Conservation (phyloP, 495 filamentous ascomycete genomes). For the Bombardia bombarda region DNA sequence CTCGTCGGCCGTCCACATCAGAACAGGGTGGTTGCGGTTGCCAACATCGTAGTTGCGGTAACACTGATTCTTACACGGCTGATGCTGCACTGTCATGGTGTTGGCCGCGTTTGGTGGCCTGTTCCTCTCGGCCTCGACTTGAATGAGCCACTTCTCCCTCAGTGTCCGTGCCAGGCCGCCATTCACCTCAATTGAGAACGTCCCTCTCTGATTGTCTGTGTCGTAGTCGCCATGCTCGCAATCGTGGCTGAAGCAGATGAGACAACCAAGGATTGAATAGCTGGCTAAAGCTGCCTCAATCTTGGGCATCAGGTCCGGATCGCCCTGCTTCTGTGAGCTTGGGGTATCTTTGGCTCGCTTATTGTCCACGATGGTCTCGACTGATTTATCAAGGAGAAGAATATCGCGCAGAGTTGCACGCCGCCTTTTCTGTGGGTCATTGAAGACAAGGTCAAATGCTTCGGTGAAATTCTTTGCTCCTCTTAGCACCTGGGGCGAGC, state of each 20-base stretch:
- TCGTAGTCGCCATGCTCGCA: conserved; percentile 45
- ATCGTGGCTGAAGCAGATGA: conserved; percentile 40
- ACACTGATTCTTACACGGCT: conserved; percentile 35
- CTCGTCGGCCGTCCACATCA: conserved; percentile 34
- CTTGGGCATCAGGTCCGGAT: conserved; percentile 17
- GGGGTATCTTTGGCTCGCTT: conserved; percentile 39
- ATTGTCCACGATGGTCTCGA: conserved; percentile 35
- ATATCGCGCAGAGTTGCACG: conserved; percentile 34
- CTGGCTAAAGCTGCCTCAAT: conserved; percentile 33
- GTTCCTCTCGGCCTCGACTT: conserved; percentile 14
- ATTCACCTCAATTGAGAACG: conserved; percentile 30
- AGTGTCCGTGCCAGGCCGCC: conserved; percentile 16
- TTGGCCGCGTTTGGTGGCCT: conserved; percentile 1
- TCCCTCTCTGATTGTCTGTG: conserved; percentile 34
- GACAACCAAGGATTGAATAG: conserved; percentile 36
- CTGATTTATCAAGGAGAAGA: conserved; percentile 34
- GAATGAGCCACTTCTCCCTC: conserved; percentile 17
- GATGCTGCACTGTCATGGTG: conserved; percentile 5
- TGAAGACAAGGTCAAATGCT: conserved; percentile 38
- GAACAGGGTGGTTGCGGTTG: conserved; percentile 11
- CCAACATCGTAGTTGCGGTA: conserved; percentile 25
- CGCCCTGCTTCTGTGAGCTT: conserved; percentile 15
- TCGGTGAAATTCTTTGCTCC: conserved; percentile 32
- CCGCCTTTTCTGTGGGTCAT: conserved; percentile 11
- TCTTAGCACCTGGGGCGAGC: conserved; percentile 25